These are phyloP conservation scores for Crithidia thermophila DNA, from an alignment of 208 protist genomes.

Conservation along the genomic window DNA sequence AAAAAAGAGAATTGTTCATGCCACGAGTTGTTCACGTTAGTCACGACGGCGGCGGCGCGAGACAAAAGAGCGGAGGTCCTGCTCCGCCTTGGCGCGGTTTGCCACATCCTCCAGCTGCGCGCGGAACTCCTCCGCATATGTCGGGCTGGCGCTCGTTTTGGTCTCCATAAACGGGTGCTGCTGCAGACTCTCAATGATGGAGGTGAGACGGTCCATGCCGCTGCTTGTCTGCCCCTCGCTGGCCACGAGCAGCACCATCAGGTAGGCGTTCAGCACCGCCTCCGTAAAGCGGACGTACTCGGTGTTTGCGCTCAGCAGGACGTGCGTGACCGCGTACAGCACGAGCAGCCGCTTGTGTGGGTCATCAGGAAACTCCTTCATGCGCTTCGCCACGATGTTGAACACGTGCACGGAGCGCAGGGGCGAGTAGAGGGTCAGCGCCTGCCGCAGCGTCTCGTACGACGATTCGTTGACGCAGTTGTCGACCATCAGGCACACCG, in stretches of 20 bases:
- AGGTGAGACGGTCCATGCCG: conserved; percentile 68
- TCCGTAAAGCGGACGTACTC: conserved; percentile 57
- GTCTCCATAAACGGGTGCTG: conserved; percentile 64
- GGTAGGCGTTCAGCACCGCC: conserved; percentile 68
- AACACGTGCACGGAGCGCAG: conserved; percentile 76
- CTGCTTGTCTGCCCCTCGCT: conserved; percentile 65
- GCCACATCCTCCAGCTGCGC: conserved; percentile 70
- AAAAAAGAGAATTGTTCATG: too few species aligned
- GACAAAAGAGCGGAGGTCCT: conserved; percentile 68
- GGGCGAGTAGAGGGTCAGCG: conserved; percentile 66
- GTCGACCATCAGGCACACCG: conserved; percentile 71
- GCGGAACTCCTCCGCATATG: conserved; percentile 60
- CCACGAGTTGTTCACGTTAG: conserved; percentile 10
- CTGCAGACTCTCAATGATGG: conserved; percentile 76
- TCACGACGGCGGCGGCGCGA: conserved; percentile 36
- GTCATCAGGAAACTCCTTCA: conserved; percentile 78
- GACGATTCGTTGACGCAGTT: conserved; percentile 64
- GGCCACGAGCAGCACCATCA: conserved; percentile 81
- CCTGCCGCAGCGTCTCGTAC: conserved; percentile 55
- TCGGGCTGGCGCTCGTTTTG: conserved; percentile 52
- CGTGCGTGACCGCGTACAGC: conserved; percentile 76
- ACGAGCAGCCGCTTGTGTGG: conserved; percentile 82
- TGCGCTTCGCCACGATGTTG: conserved; percentile 81
- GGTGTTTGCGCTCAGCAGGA: conserved; percentile 58
- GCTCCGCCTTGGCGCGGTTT: conserved; percentile 66